phyloP scores from a whole-genome alignment of 306 rosid genomes.

The Fragaria iinumae region DNA sequence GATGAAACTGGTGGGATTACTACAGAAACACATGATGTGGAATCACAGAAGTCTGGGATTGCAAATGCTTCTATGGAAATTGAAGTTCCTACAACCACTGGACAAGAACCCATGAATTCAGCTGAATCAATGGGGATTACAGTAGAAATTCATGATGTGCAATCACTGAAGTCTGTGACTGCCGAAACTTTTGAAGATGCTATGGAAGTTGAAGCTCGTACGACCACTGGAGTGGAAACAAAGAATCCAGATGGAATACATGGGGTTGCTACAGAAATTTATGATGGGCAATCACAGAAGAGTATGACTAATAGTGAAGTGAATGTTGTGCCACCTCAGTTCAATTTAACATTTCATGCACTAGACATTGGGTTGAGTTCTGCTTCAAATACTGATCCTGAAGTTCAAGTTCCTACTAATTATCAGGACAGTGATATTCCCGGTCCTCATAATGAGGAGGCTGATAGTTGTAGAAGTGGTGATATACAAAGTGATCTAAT shows the following conservation, averaged over 20 bases:
- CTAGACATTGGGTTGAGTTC: slow-evolving; percentile 23
- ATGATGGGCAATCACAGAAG: slow-evolving; percentile 24
- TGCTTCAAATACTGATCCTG: slow-evolving; percentile 20
- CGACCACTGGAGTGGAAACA: slow-evolving; percentile 23
- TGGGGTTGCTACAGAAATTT: slow-evolving; percentile 16
- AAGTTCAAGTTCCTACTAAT: slow-evolving; percentile 28
- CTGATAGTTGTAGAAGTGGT: slow-evolving; percentile 21
- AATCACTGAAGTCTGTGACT: slow-evolving; percentile 24
- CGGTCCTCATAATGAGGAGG: slow-evolving; percentile 21
- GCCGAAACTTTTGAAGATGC: slow-evolving; percentile 23
- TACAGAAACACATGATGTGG: not conserved
- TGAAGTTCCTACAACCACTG: slow-evolving; percentile 19
- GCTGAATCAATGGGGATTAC: slow-evolving; percentile 15
- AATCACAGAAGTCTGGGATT: slow-evolving; percentile 9
- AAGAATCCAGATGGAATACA: slow-evolving; percentile 15
- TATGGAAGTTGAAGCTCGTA: slow-evolving; percentile 24
- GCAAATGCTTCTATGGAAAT: slow-evolving; percentile 26
- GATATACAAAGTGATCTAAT: slow-evolving; percentile 24
- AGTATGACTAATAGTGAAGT: slow-evolving; percentile 22
- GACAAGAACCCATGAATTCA: slow-evolving; percentile 19
- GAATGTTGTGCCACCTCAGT: slow-evolving; percentile 25
- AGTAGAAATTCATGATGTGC: slow-evolving; percentile 28
- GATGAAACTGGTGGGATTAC: slow-evolving; percentile 18
- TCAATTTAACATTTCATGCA: slow-evolving; percentile 16
- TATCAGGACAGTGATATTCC: slow-evolving; percentile 27